A percentile compares a stretch with the other conserved stretches of the same genome.
phyloP scores from a whole-genome alignment of 495 filamentous ascomycete species.

The Aspergillus campestris region DNA sequence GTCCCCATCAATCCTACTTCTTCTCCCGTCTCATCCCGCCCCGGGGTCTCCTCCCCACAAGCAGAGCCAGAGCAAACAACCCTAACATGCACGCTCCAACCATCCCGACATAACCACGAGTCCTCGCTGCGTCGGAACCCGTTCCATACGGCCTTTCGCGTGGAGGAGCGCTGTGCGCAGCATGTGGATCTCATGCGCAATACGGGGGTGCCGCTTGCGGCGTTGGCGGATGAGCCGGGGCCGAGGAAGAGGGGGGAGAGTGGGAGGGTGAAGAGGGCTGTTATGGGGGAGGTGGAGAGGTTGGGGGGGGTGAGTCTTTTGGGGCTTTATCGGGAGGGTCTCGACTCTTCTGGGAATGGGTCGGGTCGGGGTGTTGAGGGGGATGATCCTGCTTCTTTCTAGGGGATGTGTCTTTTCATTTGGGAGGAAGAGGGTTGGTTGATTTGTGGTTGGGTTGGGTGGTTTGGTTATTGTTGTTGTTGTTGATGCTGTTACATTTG shows the following conservation, averaged over 20 bases:
- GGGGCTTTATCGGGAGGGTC: constrained; percentile 19
- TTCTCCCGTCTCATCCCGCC: too few species aligned
- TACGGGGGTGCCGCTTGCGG: constrained; percentile 18
- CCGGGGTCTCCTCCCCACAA: too few species aligned
- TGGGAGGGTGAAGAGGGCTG: constrained; percentile 6
- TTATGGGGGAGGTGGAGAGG: constrained; percentile 7
- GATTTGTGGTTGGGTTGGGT: neutral
- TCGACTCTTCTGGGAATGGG: constrained; percentile 1
- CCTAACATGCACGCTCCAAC: constrained; percentile 19
- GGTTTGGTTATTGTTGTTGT: too few species aligned
- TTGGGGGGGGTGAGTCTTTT: constrained; percentile 19
- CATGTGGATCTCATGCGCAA: constrained; percentile 19
- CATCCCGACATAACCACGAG: constrained; percentile 20
- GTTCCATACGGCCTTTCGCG: constrained; percentile 16
- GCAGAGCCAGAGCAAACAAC: constrained; percentile 1
- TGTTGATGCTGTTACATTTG: too few species aligned
- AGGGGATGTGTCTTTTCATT: neutral
- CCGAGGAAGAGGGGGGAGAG: constrained; percentile 14
- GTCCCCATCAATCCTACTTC: constrained; percentile 9
- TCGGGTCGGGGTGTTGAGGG: neutral
- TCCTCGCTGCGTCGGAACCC: constrained; percentile 22
- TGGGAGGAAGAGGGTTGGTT: neutral
- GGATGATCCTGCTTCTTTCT: neutral
- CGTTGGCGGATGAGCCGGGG: constrained; percentile 23
- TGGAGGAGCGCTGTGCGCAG: constrained; percentile 9